These are phyloP conservation scores for Oryza brachyantha DNA, from an alignment of 176 grass and related monocot species.

Conservation along the genomic window DNA sequence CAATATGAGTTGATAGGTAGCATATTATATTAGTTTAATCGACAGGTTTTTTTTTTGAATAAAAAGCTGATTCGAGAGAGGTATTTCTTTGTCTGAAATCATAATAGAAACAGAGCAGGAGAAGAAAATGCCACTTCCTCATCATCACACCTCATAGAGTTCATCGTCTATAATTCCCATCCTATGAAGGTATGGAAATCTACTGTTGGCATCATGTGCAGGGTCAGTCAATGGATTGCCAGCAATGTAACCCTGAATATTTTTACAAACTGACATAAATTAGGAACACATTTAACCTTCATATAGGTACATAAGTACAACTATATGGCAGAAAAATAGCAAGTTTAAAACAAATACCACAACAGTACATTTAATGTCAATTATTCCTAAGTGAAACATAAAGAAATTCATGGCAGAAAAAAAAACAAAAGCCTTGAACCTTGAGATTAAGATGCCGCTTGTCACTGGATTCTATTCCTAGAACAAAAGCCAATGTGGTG, in stretches of 20 bases:
- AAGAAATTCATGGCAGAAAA: neutral
- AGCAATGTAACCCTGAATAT: conserved; percentile 39
- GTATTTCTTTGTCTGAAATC: no score
- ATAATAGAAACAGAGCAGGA: neutral
- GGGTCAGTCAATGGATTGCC: conserved; percentile 44
- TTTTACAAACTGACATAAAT: neutral
- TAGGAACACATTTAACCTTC: neutral
- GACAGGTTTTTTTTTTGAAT: neutral
- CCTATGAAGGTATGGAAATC: conserved; percentile 39
- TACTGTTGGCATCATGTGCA: neutral
- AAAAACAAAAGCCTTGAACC: neutral
- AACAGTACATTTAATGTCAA: neutral
- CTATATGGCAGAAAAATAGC: no score
- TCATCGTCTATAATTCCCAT: conserved; percentile 56
- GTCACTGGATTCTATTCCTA: conserved; percentile 5
- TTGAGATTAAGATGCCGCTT: conserved; percentile 16
- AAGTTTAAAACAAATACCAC: neutral
- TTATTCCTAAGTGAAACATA: neutral
- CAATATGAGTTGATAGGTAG: no score
- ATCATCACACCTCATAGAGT: conserved; percentile 42
- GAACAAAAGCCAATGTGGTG: neutral
- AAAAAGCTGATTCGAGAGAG: neutral
- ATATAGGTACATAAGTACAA: neutral
- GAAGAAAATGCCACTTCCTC: neutral
- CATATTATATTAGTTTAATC: no score